Conservation (phyloP, 192 early-diverging fungal species). For the Piromyces sp. region DNA sequence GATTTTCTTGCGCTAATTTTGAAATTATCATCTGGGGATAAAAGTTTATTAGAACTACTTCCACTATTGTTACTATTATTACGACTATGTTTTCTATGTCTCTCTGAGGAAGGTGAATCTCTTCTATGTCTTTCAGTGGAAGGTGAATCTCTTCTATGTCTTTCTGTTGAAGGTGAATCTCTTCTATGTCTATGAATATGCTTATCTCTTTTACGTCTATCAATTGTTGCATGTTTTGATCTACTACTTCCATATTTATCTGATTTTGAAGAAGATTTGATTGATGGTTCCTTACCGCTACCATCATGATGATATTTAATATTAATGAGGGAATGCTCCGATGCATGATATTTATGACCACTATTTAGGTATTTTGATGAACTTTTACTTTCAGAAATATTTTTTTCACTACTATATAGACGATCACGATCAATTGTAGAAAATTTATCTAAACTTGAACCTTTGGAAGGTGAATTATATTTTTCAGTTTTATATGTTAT, state of each 20-base stretch:
- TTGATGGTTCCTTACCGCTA: neutral
- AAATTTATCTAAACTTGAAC: neutral
- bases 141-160: neutral
- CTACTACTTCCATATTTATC: neutral
- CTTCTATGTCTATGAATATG: neutral
- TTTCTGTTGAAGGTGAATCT: too few relatives aligned
- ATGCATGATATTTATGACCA: neutral
- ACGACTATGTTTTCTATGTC: neutral
- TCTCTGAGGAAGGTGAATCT: neutral
- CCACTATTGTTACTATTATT: neutral
- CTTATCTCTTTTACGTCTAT: neutral
- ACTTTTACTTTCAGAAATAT: neutral
- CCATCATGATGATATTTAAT: neutral
- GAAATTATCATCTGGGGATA: neutral
- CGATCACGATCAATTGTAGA: neutral
- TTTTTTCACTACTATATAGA: neutral
- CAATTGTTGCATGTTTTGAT: neutral
- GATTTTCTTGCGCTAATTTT: neutral
- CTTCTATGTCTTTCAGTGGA: neutral
- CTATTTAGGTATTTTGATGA: neutral
- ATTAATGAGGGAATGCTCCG: neutral
- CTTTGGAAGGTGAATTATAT: neutral
- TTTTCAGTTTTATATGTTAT: neutral
- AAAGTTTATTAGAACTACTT: neutral
- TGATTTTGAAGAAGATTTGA: neutral